These are phyloP conservation scores for Verticillium zaregamsianum DNA, from an alignment of 2,329 filamentous ascomycete genomes.

Conservation along the genomic window DNA sequence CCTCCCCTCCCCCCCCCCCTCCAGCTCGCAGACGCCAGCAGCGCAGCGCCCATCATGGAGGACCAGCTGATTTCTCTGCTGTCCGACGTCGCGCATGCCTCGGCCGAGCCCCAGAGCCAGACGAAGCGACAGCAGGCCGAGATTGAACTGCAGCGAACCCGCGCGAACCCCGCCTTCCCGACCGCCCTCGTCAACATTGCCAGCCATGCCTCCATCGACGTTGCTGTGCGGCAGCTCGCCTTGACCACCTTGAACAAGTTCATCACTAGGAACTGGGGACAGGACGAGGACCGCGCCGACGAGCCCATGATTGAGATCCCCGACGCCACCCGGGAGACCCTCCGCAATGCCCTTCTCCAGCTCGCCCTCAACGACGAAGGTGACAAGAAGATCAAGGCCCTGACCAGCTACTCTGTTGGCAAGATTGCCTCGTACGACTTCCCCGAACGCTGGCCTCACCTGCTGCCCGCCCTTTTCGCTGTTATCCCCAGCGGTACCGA, in stretches of 20 bases:
- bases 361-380: slow-evolving; percentile 69
- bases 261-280: slow-evolving; percentile 80
- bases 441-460: slow-evolving; percentile 88
- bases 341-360: slow-evolving; percentile 72
- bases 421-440: slow-evolving; percentile 94
- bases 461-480: slow-evolving; percentile 75
- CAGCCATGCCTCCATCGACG: slow-evolving; percentile 66
- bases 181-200: slow-evolving; percentile 77
- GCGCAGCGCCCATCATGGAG: slow-evolving; percentile 62
- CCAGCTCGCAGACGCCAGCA: slow-evolving; percentile 1
- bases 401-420: slow-evolving; percentile 84
- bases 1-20: background rate
- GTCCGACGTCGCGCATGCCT: slow-evolving; percentile 36
- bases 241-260: slow-evolving; percentile 77
- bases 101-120: slow-evolving; percentile 76
- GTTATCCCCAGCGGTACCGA: slow-evolving; percentile 74
- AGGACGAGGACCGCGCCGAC: slow-evolving; percentile 66
- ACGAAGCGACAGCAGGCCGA: slow-evolving; percentile 82
- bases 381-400: slow-evolving; percentile 81
- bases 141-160: slow-evolving; percentile 69
- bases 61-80: slow-evolving; percentile 87
- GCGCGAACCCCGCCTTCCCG: slow-evolving; percentile 68
- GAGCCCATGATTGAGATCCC: slow-evolving; percentile 59
- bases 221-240: slow-evolving; percentile 77
- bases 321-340: slow-evolving; percentile 67